A percentile compares a stretch with the other conserved stretches of the same genome.
phyloP scores from a whole-genome alignment of 495 filamentous ascomycete species.

The Jackrogersella minutella region DNA sequence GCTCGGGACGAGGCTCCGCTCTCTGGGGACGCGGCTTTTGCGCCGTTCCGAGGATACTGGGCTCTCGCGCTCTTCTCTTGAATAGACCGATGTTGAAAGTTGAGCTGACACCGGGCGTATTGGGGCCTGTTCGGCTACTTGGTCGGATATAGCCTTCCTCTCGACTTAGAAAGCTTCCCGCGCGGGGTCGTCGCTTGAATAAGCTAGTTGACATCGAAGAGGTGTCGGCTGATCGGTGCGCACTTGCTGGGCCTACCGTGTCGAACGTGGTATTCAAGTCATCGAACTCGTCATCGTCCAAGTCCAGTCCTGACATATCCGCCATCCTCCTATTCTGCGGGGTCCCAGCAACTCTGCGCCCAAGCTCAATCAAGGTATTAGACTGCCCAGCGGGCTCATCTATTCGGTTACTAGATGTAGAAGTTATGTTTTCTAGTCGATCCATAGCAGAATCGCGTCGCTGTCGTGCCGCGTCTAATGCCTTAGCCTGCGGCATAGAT shows the following conservation, averaged over 20 bases:
- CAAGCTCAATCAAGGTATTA: conserved; percentile 40
- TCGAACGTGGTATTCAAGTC: conserved; percentile 56
- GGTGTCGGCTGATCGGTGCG: conserved; percentile 53
- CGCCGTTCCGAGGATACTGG: conserved; percentile 56
- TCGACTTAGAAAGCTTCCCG: conserved; percentile 55
- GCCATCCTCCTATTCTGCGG: conserved; percentile 41
- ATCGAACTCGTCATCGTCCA: conserved; percentile 57
- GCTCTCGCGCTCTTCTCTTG: conserved; percentile 55
- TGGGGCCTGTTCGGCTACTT: conserved; percentile 54
- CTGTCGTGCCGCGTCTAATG: conserved; percentile 42
- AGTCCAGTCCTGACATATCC: conserved; percentile 55
- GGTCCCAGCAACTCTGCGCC: conserved; percentile 44
- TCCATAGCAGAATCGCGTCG: conserved; percentile 53
- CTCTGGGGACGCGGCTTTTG: conserved; percentile 48
- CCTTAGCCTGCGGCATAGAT: conserved; percentile 43
- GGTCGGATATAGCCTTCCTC: conserved; percentile 56
- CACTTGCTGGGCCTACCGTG: conserved; percentile 40
- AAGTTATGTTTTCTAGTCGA: conserved; percentile 50
- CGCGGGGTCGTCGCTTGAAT: conserved; percentile 55
- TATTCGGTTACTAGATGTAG: conserved; percentile 40
- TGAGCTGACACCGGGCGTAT: conserved; percentile 55
- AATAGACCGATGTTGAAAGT: conserved; percentile 58
- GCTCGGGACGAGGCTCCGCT: conserved; percentile 38
- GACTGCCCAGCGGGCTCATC: conserved; percentile 6
- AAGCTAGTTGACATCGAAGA: conserved; percentile 53